Evolutionary conservation across 2,329 filamentous ascomycete species (phyloP), one percentile per base, ranked within the genome.

Genomic region (Apiospora sp.): DNA sequence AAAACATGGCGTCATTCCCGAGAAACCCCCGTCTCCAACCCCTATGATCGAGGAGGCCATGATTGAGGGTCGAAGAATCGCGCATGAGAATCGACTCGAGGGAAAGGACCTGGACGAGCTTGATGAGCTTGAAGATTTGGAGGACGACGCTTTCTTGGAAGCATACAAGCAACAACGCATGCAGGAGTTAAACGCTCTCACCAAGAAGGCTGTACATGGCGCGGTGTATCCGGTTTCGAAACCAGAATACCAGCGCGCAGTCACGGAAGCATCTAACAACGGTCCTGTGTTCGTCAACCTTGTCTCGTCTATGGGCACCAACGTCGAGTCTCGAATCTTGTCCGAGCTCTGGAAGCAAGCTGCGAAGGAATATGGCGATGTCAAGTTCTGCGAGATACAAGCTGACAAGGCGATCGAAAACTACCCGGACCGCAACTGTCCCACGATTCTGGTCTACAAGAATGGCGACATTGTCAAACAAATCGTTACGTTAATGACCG

Each of bases 321-420:
- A 98, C 79, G 88, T 92, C 46, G 95, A 98, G 83, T 97, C 95
- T 4, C 89, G 93, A 73, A 87, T 98, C 4, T 84, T 98, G 77
- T 91, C 92, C 0, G 93, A 97, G 80, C 86, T 98, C 27, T 99
- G 96, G 95, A 88, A 92, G 48, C 91, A 95, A 79, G 88, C 96
- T 54, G 96, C 96, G 0, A 85, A 84, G 73, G 94, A 96, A 79
- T 99, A 95, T 80, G 94, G 95, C 27, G 96, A 99, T 76, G 87
- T 99, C 82, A 99, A 99, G 84, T 99, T 99, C 83, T 98, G 96
- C 82, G 94, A 98, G 84, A 98, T 99, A 77, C 90, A 92, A 77
- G 96, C 92, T 8, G 92, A 94, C 80, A 91, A 98, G 84, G 98
- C 96, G 72, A 98, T 99, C 77, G 96, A 98, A 82, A 94, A 94